Evolutionary conservation across 768 basidiomycete genomes (phyloP).

Genomic region (Tricholomella constricta): DNA sequence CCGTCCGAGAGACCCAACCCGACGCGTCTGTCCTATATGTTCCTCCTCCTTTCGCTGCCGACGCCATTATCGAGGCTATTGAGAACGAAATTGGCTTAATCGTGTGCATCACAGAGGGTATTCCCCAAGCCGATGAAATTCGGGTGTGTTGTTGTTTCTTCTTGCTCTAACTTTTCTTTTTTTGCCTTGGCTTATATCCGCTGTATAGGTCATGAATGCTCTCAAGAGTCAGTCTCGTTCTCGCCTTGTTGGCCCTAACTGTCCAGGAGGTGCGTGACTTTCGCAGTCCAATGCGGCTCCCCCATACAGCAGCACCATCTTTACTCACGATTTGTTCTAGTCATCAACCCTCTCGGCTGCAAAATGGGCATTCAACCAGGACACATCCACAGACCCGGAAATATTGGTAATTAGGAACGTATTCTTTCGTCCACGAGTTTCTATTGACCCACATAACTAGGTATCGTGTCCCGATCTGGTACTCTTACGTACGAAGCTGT

Average conservation of each 20-base stretch:
- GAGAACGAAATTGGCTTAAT: slow-evolving; percentile 97
- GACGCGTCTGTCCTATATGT: slow-evolving; percentile 98
- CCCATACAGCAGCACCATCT: too few relatives aligned
- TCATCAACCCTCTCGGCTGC: slow-evolving; percentile 96
- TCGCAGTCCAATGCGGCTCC: not conserved
- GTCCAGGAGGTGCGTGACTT: slow-evolving; percentile 67
- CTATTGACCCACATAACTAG: slow-evolving; percentile 37
- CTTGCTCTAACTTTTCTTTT: not conserved
- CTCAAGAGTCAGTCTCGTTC: slow-evolving; percentile 93
- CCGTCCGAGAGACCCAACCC: slow-evolving; percentile 81
- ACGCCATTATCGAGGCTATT: slow-evolving; percentile 98
- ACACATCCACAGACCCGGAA: slow-evolving; percentile 95
- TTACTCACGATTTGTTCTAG: slow-evolving; percentile 27
- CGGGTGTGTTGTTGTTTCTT: too few relatives aligned
- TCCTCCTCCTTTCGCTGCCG: slow-evolving; percentile 93
- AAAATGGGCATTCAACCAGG: slow-evolving; percentile 99
- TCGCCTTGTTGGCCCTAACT: slow-evolving; percentile 97
- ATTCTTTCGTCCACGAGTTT: not conserved
- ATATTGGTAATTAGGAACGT: slow-evolving; percentile 66
- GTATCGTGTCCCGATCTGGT: slow-evolving; percentile 93
- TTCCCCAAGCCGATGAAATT: slow-evolving; percentile 97
- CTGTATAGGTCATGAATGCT: slow-evolving; percentile 81
- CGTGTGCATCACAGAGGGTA: slow-evolving; percentile 98
- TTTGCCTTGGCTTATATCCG: slow-evolving; percentile 1
- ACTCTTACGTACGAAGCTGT: slow-evolving; percentile 99